Base-by-base conservation (phyloP, 352 stramenopile genomes). In the Aphanomyces cochlioides region DNA sequence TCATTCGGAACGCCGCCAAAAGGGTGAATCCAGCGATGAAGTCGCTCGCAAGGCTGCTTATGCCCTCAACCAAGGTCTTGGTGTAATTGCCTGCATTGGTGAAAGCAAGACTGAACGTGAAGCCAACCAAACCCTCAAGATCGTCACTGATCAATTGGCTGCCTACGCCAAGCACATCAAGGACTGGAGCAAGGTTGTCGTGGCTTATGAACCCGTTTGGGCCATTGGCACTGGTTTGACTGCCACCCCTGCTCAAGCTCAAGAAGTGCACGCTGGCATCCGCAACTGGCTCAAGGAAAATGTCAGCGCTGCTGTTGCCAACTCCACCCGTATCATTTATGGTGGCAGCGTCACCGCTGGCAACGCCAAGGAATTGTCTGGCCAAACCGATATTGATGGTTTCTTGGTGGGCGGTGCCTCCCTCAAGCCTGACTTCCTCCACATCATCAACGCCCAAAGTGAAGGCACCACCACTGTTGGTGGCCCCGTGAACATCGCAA, bases 151-250 rank as follows among this genome's bases (percentile, higher is more conserved):
- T 66, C 96, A 99, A 82, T 78, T 99, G 10, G 87, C 96, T 67
- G 92, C 92, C 6, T 96, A 98, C 75, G 84, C 83, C 36, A 79
- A 83, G 21, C 81, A 89, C 63, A 89, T 95, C 56, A 83, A 92
- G 63, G 94, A 98, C 78, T 99, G 96, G 96, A 83, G 77, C 36
- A 96, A 96, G 72, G 86, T 98, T 34, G 95, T 98, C 12, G 95
- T 99, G 72, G 96, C 96, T 38, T 99, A 99, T 80, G 96, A 99
- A 76, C 93, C 96, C 41, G 93, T 99, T 60, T 99, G 96, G 96
- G 96, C 96, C 69, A 99, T 99, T 61, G 96, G 98, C 73, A 99
- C 97, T 69, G 98, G 98, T 69, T 84, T 99, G 41, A 99, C 95
- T 61, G 98, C 98, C 36, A 98, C 94, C 45, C 96, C 97, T n/a